These are phyloP conservation scores for Effrenium voratum DNA, from an alignment of 73 alveolate genomes.

Conservation along the genomic window DNA sequence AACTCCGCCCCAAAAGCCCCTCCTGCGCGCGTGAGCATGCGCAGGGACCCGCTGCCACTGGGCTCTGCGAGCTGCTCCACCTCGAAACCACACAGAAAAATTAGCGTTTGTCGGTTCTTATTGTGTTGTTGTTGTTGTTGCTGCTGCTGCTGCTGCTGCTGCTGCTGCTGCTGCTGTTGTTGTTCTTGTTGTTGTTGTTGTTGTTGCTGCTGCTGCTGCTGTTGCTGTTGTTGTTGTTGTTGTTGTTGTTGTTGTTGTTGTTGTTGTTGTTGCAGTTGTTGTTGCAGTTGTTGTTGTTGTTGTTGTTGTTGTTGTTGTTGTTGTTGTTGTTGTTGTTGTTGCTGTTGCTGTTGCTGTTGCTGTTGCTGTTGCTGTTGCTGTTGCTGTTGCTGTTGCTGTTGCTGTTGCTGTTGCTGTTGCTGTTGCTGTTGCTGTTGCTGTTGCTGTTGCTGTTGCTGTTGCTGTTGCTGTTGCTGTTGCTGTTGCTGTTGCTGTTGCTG, in stretches of 20 bases:
- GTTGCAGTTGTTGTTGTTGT: neutral
- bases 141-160: neutral
- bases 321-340: neutral
- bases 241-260: neutral
- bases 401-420: neutral
- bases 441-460: neutral
- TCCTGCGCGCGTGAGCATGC: constrained; percentile 93
- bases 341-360: neutral
- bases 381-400: neutral
- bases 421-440: neutral
- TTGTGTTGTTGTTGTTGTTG: neutral
- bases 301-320: neutral
- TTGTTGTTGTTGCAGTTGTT: neutral
- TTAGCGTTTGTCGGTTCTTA: neutral
- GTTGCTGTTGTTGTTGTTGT: neutral
- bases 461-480: neutral
- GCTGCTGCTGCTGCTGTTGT: neutral
- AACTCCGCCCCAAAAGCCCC: neutral
- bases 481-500: neutral
- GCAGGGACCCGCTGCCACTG: constrained; percentile 87
- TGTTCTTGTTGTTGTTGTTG: neutral
- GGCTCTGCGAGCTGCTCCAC: constrained; percentile 86
- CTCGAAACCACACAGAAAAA: neutral
- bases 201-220: neutral
- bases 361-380: neutral